Evolutionary conservation across 495 filamentous ascomycete genomes (phyloP).

Genomic region (Neurospora discreta): DNA sequence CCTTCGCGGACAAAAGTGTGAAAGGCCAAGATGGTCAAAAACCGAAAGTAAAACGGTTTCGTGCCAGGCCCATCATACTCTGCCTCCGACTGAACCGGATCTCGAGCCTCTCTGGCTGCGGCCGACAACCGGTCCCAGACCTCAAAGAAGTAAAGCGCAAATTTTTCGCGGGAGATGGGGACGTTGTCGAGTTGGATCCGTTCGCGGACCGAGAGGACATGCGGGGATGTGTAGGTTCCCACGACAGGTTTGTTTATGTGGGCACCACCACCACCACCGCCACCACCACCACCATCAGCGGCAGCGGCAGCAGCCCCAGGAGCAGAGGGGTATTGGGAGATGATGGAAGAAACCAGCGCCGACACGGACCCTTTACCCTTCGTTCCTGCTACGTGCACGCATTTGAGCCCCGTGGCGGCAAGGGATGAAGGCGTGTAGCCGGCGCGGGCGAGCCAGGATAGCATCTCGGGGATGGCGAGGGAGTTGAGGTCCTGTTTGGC

Average conservation of each 20-base stretch:
- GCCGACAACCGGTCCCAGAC: slow-evolving; percentile 47
- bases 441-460: slow-evolving; percentile 63
- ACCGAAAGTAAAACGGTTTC: slow-evolving; percentile 50
- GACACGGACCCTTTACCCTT: slow-evolving; percentile 51
- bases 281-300: too few relatives aligned
- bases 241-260: slow-evolving; percentile 7
- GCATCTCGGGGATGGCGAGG: slow-evolving; percentile 74
- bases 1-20: slow-evolving; percentile 33
- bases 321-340: slow-evolving; percentile 19
- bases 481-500: slow-evolving; percentile 46
- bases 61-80: slow-evolving; percentile 20
- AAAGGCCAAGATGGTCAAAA: slow-evolving; percentile 36
- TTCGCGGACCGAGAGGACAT: slow-evolving; percentile 50
- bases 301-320: too few relatives aligned
- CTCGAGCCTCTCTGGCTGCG: slow-evolving; percentile 23
- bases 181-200: slow-evolving; percentile 49
- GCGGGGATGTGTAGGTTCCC: slow-evolving; percentile 58
- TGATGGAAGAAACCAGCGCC: slow-evolving; percentile 34
- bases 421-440: slow-evolving; percentile 46
- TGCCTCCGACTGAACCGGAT: background rate
- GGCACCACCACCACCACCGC: too few relatives aligned
- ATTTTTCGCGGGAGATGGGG: slow-evolving; percentile 39
- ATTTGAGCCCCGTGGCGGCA: slow-evolving; percentile 14
- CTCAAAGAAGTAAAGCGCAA: slow-evolving; percentile 54
- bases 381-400: slow-evolving; percentile 51